Conservation (phyloP, 106 monocot species). For the Apostasia ramifera region DNA sequence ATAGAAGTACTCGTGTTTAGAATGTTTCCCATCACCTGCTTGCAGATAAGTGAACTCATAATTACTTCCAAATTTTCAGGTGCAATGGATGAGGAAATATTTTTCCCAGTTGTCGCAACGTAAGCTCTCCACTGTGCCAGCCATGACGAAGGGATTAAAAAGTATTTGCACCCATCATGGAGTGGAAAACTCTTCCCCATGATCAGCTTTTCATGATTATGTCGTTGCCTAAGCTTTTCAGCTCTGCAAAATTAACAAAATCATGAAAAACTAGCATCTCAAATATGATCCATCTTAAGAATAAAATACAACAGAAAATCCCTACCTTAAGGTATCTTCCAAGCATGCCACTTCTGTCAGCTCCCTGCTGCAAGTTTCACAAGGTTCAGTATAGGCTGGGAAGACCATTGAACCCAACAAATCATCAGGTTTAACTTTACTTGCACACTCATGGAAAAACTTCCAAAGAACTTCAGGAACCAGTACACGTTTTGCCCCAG, state of each 20-base stretch:
- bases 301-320: neutral
- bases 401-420: slow-evolving; percentile 39
- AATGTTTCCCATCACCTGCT: slow-evolving; percentile 47
- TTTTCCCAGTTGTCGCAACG: slow-evolving; percentile 70
- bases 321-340: slow-evolving; percentile 71
- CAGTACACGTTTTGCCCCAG: slow-evolving; percentile 79
- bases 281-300: slow-evolving; percentile 7
- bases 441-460: slow-evolving; percentile 65
- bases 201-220: slow-evolving; percentile 89
- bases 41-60: slow-evolving; percentile 68
- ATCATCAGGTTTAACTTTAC: slow-evolving; percentile 40
- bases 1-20: neutral
- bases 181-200: slow-evolving; percentile 67
- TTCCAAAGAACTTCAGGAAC: slow-evolving; percentile 79
- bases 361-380: slow-evolving; percentile 60
- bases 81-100: slow-evolving; percentile 50
- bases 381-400: slow-evolving; percentile 51
- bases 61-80: slow-evolving; percentile 58
- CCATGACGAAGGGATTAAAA: slow-evolving; percentile 83
- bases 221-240: slow-evolving; percentile 62
- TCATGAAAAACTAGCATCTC: neutral
- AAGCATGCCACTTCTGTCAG: slow-evolving; percentile 63
- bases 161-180: slow-evolving; percentile 61
- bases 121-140: slow-evolving; percentile 83
- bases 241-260: slow-evolving; percentile 45